Evolutionary conservation across 306 rosid genomes (phyloP), one percentile per base, ranked within the genome.

Genomic region (Lathyrus sativus): DNA sequence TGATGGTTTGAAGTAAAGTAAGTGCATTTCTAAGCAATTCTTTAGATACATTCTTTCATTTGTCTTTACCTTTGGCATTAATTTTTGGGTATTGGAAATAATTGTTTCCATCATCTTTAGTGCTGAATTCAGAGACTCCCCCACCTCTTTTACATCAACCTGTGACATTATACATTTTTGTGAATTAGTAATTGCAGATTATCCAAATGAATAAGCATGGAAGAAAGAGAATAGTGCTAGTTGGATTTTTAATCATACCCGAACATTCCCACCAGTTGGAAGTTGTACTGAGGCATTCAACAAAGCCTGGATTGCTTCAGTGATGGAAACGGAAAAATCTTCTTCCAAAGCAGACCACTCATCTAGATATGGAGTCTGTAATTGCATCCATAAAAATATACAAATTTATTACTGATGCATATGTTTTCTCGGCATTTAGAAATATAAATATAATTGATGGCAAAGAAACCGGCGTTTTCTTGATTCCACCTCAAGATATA

Each of bases 311-410:
- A 43, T 68, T 38, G 72, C 74, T 83, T 88, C 97, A 42, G 85
- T 70, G 63, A 86, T 74, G 61, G 83, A 83, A 69, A 70, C 33
- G 8, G 91, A 84, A 80, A 85, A 88, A 56, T 82, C 92, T 76
- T 54, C 92, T 49, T 85, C 79, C 31, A 88, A 67, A 70, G 68
- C 44, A 43, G 87, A 83, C 97, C 97, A 91, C 81, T 83, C 89
- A 59, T 84, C 89, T 80, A 91, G 67, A 72, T 75, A 78, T 19
- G 96, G 91, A 78, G 82, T 79, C 97, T 91, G 80, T 66, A 77
- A 80, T 62, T 29, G 65, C 48, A 65, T n/a, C 71, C 39, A 77
- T 13, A 19, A 68, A 22, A 61, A 59, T 51, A 56, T 13, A 17
- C 43, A 60, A 61, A 79, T 82, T 46, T 14, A 46, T 29, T 31